A percentile compares a stretch with the other conserved stretches of the same genome.
Conservation (phyloP, 139 green algal species). For the Coelastrella sp. region DNA sequence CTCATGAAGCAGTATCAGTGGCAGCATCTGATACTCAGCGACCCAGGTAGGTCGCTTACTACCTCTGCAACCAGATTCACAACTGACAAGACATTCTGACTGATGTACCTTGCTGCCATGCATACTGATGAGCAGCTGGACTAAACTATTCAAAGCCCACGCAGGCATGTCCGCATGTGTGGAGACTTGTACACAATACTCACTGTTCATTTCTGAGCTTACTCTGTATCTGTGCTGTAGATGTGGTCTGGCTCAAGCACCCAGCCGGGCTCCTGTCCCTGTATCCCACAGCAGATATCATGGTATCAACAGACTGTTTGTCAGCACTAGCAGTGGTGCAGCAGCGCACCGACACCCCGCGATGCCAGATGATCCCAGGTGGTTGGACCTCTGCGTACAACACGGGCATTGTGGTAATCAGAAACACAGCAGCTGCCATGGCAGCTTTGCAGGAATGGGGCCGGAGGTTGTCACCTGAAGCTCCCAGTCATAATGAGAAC, state of each 20-base stretch:
- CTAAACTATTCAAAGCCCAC: not conserved
- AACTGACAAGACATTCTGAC: not conserved
- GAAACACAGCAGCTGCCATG: slow-evolving; percentile 5
- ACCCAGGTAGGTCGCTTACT: not conserved
- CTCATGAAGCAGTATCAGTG: slow-evolving; percentile 25
- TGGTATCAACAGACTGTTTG: slow-evolving; percentile 28
- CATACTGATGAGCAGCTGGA: not conserved
- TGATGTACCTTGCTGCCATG: not conserved
- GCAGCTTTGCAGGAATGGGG: not conserved
- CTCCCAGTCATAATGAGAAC: not conserved
- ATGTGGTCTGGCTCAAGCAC: slow-evolving; percentile 7
- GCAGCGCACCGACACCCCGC: not conserved
- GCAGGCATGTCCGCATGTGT: not conserved
- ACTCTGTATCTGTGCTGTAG: no score
- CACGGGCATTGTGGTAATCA: slow-evolving; percentile 1
- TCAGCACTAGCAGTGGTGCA: not conserved
- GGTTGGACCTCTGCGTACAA: slow-evolving; percentile 4
- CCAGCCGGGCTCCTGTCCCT: not conserved
- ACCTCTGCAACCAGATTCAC: not conserved
- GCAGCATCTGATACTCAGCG: not conserved
- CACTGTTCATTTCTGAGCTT: not conserved
- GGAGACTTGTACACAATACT: not conserved
- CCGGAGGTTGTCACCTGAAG: not conserved
- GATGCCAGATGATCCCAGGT: slow-evolving; percentile 5
- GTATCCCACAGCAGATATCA: not conserved